Evolutionary conservation across 331 rosid species (phyloP), one percentile per base, ranked within the genome.

Genomic region (Malus hybrid): DNA sequence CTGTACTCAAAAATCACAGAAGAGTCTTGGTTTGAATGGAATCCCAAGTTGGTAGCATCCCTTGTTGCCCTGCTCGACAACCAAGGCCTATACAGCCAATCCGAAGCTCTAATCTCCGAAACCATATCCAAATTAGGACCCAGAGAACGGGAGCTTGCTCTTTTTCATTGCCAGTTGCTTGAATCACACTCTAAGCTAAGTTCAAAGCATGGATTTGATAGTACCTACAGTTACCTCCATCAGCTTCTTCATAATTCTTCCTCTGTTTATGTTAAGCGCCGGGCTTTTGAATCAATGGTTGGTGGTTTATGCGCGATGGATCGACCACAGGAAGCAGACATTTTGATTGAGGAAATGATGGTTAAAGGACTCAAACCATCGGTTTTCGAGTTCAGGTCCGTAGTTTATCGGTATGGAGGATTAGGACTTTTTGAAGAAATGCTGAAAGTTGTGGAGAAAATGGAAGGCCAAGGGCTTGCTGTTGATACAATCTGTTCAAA

Each of bases 1-100:
- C 82, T 92, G 16, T 92, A 90, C 78, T 73, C 83, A 0, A 76
- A 82, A 83, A 90, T 90, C 69, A 73, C 64, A 36, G 77, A 90
- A 81, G 82, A 89, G 0, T 73, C 90, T 14, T 93, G 98, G 98
- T 91, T 88, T 81, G 59, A 69, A 31, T 88, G 90, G 89, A 93
- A 86, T 72, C 83, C 94, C 52, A 85, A 85, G 77, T 80, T 89
- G 59, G 89, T 86, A 1, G 97, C 96, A 6, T 80, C 85, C 16
- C 83, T 93, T 13, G 91, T 81, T 12, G 90, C 96, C 0, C 80
- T 83, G 74, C 93, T 93, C 11, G 91, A 88, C 76, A 67, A 83
- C 64, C 85, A 81, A 36, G 97, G 89, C 61, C 79, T 19, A 15
- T 62, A 62, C 68, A 32, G 62, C 27, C 75, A 84, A 39, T 78